Evolutionary conservation across 2,329 filamentous ascomycete genomes (phyloP).

Genomic region (Pestalotiopsis sp.): DNA sequence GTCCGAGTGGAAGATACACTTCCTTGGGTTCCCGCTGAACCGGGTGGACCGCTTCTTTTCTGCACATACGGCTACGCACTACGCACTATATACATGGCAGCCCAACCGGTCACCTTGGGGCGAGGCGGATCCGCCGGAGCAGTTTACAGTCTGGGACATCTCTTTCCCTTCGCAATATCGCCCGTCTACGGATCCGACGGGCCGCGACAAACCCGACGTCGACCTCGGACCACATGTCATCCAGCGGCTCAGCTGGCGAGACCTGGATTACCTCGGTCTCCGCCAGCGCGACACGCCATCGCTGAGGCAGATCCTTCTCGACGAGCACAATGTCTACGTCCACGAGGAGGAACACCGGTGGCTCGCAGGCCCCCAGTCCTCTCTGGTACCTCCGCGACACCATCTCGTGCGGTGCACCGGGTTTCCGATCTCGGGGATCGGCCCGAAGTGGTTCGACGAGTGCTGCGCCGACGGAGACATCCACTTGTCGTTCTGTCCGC

Average conservation of each 20-base stretch:
- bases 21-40: constrained; percentile 56
- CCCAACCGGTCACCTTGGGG: constrained; percentile 57
- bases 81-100: constrained; percentile 65
- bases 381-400: constrained; percentile 39
- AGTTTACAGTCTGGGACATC: constrained; percentile 63
- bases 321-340: constrained; percentile 54
- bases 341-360: constrained; percentile 58
- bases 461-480: constrained; percentile 46
- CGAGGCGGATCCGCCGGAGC: constrained; percentile 60
- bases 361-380: constrained; percentile 47
- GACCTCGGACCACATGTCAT: constrained; percentile 46
- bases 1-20: constrained; percentile 64
- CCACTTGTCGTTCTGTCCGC: constrained; percentile 47
- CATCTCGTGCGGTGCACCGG: constrained; percentile 52
- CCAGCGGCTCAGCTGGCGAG: constrained; percentile 49
- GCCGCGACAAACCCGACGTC: constrained; percentile 36
- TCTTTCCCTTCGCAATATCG: constrained; percentile 48
- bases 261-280: constrained; percentile 55
- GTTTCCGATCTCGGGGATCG: constrained; percentile 53
- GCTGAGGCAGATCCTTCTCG: constrained; percentile 53
- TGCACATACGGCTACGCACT: constrained; percentile 60
- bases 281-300: constrained; percentile 54
- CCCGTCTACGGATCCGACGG: constrained; percentile 51
- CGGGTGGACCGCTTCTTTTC: constrained; percentile 65
- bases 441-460: constrained; percentile 51